Evolutionary conservation across 2,329 filamentous ascomycete genomes (phyloP), one percentile per base, ranked within the genome.

Genomic region (Cladophialophora psammophila): DNA sequence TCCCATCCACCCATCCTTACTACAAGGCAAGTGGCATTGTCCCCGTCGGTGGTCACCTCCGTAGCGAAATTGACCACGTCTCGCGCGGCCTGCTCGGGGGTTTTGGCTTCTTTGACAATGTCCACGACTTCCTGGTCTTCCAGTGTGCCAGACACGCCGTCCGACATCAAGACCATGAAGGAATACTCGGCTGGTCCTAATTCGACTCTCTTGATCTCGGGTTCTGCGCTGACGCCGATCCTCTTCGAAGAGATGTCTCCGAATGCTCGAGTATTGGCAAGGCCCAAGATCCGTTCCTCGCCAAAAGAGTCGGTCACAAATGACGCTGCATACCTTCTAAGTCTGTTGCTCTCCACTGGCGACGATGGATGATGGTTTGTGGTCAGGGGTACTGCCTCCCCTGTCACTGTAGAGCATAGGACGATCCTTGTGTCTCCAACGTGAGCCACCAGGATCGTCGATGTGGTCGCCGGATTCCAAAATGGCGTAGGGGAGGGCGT

Each of bases 251-350:
- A 86, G 80, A 97, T 93, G 81, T 99, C 95, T 32, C 95, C 95
- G 76, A 99, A 98, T 3, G 95, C 87, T 35, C 95, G 91, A 36
- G 92, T 96, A 80, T 99, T 99, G 72, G 95, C 95, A 0, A 99
- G 85, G 0, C 95, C 94, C 13, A 90, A 90, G 78, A 99, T 95
- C 72, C 95, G 93, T 80, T 98, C 94, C 80, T 99, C 95, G 75
- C 95, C 95, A 78, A 99, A 99, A 38, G 92, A 96, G 80, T 99
- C 95, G 0, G 94, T 95, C 18, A 97, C 90, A 76, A 98, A 94
- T 2, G 90, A 90, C 35, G 91, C 88, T 1, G 93, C 91, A 76
- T 94, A 98, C 57, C 94, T 90, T 53, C 94, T 90, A 31, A 99
- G 85, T 7, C 95, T 88, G 50, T 88, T 89, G 9, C 91, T 90